Evolutionary conservation across 768 basidiomycete genomes (phyloP).

Genomic region (Macrolepiota dolichaula): DNA sequence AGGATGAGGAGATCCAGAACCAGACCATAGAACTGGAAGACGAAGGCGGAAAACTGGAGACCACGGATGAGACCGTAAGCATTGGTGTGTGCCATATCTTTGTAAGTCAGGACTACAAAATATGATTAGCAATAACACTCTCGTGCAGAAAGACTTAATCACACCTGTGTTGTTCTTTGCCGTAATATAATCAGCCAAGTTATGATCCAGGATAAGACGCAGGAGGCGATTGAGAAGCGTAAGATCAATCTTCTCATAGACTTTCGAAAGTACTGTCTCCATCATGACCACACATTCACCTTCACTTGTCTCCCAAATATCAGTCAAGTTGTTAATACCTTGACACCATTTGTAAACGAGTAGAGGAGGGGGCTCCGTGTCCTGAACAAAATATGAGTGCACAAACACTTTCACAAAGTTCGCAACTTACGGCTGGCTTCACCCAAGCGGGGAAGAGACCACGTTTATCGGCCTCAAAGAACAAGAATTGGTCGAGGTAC

Average conservation of each 20-base stretch:
- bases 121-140: neutral
- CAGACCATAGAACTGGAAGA: slow-evolving; percentile 98
- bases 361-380: slow-evolving; percentile 94
- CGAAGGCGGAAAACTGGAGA: slow-evolving; percentile 96
- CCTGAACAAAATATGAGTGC: slow-evolving; percentile 32
- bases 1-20: slow-evolving; percentile 94
- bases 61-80: slow-evolving; percentile 97
- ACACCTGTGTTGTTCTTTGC: slow-evolving; percentile 93
- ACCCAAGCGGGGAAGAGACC: slow-evolving; percentile 99
- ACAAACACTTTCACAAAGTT: neutral
- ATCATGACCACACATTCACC: slow-evolving; percentile 98
- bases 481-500: slow-evolving; percentile 97
- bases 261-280: slow-evolving; percentile 97
- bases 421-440: slow-evolving; percentile 71
- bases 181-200: slow-evolving; percentile 98
- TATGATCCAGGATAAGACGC: slow-evolving; percentile 96
- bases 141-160: slow-evolving; percentile 14
- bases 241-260: slow-evolving; percentile 98
- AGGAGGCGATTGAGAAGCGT: slow-evolving; percentile 94
- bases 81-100: slow-evolving; percentile 95
- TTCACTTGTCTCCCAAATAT: slow-evolving; percentile 97
- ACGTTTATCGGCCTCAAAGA: slow-evolving; percentile 98
- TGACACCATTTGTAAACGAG: slow-evolving; percentile 99
- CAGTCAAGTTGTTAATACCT: slow-evolving; percentile 97
- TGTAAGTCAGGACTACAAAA: slow-evolving; percentile 18